Conservation (phyloP, 2,329 filamentous ascomycete species). For the Mycosphaerella arachidis region DNA sequence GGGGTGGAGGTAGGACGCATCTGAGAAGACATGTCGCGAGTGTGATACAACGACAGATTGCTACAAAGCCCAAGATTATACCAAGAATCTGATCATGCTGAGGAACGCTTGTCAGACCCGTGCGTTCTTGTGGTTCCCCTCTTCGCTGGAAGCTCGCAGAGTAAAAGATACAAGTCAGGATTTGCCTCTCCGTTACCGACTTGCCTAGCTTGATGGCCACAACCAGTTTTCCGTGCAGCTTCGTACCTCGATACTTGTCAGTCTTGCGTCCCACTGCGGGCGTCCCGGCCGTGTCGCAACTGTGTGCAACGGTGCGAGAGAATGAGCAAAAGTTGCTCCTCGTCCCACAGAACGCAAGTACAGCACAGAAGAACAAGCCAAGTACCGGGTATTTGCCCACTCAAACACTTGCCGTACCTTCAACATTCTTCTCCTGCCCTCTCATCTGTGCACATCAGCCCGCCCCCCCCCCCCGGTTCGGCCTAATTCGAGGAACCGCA, state of each 20-base stretch:
- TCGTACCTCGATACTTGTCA: too few species aligned
- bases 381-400: not conserved
- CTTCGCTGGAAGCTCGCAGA: not conserved
- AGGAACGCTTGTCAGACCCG: not conserved
- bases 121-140: not conserved
- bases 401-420: not conserved
- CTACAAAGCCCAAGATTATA: not conserved
- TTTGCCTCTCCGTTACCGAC: too few species aligned
- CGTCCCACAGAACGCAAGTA: not conserved
- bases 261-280: not conserved
- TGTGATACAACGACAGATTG: not conserved
- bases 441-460: too few species aligned
- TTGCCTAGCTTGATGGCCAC: too few species aligned
- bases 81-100: not conserved
- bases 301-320: not conserved
- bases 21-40: not conserved
- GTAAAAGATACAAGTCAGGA: too few species aligned
- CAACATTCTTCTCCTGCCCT: too few species aligned
- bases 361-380: not conserved
- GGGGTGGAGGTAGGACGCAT: constrained; percentile 16
- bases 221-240: too few species aligned
- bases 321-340: too few species aligned
- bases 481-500: not conserved
- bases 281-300: not conserved
- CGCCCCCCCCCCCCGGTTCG: not conserved